Evolutionary conservation across 2,329 filamentous ascomycete species (phyloP).

Genomic region (Sclerotinia sclerotiorum): DNA sequence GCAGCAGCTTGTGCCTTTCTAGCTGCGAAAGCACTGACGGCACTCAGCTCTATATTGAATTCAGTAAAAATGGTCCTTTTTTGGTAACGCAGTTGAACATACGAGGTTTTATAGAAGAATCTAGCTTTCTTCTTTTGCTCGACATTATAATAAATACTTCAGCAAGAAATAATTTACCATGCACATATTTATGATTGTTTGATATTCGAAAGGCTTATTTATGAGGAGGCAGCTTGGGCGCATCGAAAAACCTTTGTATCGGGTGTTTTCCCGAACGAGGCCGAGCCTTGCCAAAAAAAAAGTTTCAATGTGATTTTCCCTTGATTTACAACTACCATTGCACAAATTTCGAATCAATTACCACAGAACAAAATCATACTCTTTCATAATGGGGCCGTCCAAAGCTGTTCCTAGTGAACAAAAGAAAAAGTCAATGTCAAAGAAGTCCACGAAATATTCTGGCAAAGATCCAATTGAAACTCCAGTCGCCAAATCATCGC

Average conservation of each 20-base stretch:
- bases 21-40: constrained; percentile 38
- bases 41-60: constrained; percentile 32
- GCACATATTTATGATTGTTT: background rate
- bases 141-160: constrained; percentile 8
- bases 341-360: constrained; percentile 3
- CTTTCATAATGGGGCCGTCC: constrained; percentile 27
- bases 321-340: constrained; percentile 11
- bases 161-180: background rate
- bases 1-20: constrained; percentile 32
- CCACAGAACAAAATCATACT: constrained; percentile 1
- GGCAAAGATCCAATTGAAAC: constrained; percentile 6
- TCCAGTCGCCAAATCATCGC: constrained; percentile 12
- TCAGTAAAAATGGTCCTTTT: constrained; percentile 15
- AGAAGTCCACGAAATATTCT: constrained; percentile 19
- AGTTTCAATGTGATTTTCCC: constrained; percentile 22
- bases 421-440: constrained; percentile 30
- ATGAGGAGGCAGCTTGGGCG: constrained; percentile 9
- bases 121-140: constrained; percentile 47
- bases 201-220: background rate
- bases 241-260: constrained; percentile 27
- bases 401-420: constrained; percentile 29
- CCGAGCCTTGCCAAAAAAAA: constrained; percentile 28
- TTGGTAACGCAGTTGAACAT: constrained; percentile 29
- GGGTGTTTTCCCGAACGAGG: constrained; percentile 23
- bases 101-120: constrained; percentile 42